phyloP scores from a whole-genome alignment of 2,329 filamentous ascomycete genomes.

The Fonsecaea monophora region DNA sequence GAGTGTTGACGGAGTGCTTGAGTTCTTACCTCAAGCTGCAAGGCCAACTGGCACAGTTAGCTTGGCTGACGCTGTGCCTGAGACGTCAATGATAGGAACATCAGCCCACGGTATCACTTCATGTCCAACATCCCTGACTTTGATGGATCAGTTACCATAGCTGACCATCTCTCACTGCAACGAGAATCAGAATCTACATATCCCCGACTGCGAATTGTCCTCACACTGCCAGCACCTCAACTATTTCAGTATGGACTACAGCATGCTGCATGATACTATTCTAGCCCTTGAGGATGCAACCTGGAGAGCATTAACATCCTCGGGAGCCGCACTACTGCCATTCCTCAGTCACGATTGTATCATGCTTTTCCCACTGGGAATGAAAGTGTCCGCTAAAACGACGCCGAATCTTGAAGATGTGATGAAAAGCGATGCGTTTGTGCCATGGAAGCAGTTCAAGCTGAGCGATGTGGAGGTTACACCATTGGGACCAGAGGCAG shows the following conservation, averaged over 20 bases:
- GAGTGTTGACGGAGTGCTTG: no score
- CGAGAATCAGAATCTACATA: not conserved
- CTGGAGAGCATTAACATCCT: slow-evolving; percentile 36
- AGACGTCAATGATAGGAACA: not conserved
- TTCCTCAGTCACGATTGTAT: slow-evolving; percentile 40
- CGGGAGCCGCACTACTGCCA: slow-evolving; percentile 36
- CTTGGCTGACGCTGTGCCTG: slow-evolving; percentile 18
- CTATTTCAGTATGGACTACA: slow-evolving; percentile 23
- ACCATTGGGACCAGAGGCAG: slow-evolving; percentile 35
- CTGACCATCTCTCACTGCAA: not conserved
- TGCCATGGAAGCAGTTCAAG: slow-evolving; percentile 38
- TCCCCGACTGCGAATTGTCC: not conserved
- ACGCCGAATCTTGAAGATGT: slow-evolving; percentile 38
- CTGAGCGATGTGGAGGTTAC: slow-evolving; percentile 37
- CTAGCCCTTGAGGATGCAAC: slow-evolving; percentile 38
- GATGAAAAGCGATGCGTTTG: slow-evolving; percentile 40
- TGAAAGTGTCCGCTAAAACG: slow-evolving; percentile 36
- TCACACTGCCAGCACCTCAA: not conserved
- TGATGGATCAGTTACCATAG: not conserved
- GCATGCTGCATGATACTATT: slow-evolving; percentile 36
- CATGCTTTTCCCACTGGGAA: slow-evolving; percentile 39
- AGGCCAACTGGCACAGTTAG: not conserved
- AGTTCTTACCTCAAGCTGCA: not conserved
- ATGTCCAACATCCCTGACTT: not conserved
- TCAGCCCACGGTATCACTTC: not conserved